These are phyloP conservation scores for Solanum hybrid DNA, from an alignment of 305 asterid genomes.

Conservation along the genomic window DNA sequence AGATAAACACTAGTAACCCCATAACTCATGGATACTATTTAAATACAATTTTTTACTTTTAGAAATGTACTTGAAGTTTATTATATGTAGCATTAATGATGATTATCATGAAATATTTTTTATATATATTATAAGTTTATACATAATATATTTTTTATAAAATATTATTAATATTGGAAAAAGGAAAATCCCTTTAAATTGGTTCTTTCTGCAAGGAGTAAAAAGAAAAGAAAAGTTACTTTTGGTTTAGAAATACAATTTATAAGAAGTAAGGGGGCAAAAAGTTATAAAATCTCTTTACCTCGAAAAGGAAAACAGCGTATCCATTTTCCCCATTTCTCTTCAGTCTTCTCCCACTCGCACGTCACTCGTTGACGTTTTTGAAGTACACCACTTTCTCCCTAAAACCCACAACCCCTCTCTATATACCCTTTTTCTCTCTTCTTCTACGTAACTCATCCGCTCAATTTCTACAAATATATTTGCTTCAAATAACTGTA, in stretches of 20 bases:
- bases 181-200: too few relatives aligned
- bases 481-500: not conserved
- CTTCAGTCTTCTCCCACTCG: not conserved
- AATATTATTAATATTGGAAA: too few relatives aligned
- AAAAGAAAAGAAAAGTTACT: too few relatives aligned
- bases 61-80: not conserved
- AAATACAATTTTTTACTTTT: too few relatives aligned
- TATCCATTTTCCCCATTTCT: not conserved
- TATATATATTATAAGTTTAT: too few relatives aligned
- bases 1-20: not conserved
- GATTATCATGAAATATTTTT: not conserved
- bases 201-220: too few relatives aligned
- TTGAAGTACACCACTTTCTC: not conserved
- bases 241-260: too few relatives aligned
- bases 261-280: too few relatives aligned
- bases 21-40: too few relatives aligned
- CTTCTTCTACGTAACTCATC: not conserved
- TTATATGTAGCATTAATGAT: not conserved
- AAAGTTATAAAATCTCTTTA: too few relatives aligned
- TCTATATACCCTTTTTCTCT: not conserved
- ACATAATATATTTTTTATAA: not conserved
- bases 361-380: conserved; percentile 2
- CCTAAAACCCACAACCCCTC: not conserved
- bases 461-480: not conserved
- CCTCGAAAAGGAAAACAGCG: too few relatives aligned